Evolutionary conservation across 2,329 filamentous ascomycete species (phyloP).

Genomic region (Colletotrichum sp.): DNA sequence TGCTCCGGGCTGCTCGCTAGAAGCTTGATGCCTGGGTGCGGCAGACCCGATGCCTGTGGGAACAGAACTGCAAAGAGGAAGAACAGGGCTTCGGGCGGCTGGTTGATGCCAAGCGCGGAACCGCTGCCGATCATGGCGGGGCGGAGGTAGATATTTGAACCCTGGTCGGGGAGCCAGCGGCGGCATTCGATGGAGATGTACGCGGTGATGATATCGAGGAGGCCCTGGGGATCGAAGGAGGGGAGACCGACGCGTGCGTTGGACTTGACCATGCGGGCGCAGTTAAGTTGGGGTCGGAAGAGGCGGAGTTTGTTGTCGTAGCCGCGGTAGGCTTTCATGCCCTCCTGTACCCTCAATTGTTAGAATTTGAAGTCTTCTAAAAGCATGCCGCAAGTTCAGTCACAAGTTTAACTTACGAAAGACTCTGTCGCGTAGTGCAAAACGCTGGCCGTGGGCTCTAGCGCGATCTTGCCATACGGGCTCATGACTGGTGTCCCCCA

Average conservation of each 20-base stretch:
- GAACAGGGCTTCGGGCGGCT: constrained; percentile 69
- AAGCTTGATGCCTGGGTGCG: background rate
- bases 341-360: constrained; percentile 47
- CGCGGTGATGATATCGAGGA: constrained; percentile 67
- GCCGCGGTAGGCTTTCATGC: constrained; percentile 74
- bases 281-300: constrained; percentile 70
- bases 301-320: constrained; percentile 68
- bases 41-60: constrained; percentile 21
- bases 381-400: too few species aligned
- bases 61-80: constrained; percentile 57
- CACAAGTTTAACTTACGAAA: constrained; percentile 44
- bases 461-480: constrained; percentile 68
- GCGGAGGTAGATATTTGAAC: constrained; percentile 67
- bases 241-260: constrained; percentile 67
- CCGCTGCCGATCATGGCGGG: constrained; percentile 70
- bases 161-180: constrained; percentile 67
- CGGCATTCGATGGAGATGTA: constrained; percentile 59
- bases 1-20: constrained; percentile 8
- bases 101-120: constrained; percentile 64
- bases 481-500: constrained; percentile 70
- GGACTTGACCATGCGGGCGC: constrained; percentile 55
- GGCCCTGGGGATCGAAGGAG: constrained; percentile 63
- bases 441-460: constrained; percentile 72
- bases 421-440: constrained; percentile 81
- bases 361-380: background rate